Percentiles rank a stretch among this genome's conserved stretches.
phyloP scores from a whole-genome alignment of 2,329 filamentous ascomycete genomes.

The Verticillium tricorpus region DNA sequence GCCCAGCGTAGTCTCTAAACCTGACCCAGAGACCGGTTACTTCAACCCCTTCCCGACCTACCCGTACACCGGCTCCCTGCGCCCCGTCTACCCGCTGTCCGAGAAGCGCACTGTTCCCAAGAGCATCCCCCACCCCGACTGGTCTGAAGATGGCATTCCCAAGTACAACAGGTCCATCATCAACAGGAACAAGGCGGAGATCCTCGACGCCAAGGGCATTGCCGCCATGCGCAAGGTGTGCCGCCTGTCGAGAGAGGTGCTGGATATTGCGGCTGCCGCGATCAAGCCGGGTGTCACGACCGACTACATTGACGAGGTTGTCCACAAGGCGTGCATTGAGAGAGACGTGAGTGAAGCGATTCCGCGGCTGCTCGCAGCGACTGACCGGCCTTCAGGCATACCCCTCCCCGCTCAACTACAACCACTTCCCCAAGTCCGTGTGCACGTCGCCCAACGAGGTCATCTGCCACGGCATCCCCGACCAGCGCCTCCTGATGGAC shows the following conservation, averaged over 20 bases:
- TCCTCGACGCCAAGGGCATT: slow-evolving; percentile 74
- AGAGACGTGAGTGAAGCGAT: slow-evolving; percentile 62
- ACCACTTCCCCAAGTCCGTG: slow-evolving; percentile 94
- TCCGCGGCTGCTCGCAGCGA: not conserved
- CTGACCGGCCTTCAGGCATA: slow-evolving; percentile 63
- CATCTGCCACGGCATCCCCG: slow-evolving; percentile 97
- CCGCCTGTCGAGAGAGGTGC: slow-evolving; percentile 78
- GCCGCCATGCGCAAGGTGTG: slow-evolving; percentile 93
- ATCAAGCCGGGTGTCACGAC: slow-evolving; percentile 90
- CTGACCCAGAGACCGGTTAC: slow-evolving; percentile 81
- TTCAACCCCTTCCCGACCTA: slow-evolving; percentile 93
- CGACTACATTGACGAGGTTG: slow-evolving; percentile 89
- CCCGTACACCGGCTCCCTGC: slow-evolving; percentile 72
- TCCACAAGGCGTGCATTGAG: slow-evolving; percentile 92
- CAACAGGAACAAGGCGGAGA: slow-evolving; percentile 74
- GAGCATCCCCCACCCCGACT: slow-evolving; percentile 80
- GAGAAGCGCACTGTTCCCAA: slow-evolving; percentile 68
- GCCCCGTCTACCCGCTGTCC: slow-evolving; percentile 85
- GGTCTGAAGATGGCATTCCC: slow-evolving; percentile 77
- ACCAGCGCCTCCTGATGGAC: slow-evolving; percentile 79
- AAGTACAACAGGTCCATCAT: slow-evolving; percentile 55
- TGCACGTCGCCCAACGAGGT: slow-evolving; percentile 96
- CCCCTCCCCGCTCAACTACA: slow-evolving; percentile 91
- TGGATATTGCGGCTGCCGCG: slow-evolving; percentile 84
- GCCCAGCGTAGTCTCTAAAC: slow-evolving; percentile 84